Evolutionary conservation across 1,139 yeast genomes (phyloP).

Genomic region (Hyphopichia burtonii): DNA sequence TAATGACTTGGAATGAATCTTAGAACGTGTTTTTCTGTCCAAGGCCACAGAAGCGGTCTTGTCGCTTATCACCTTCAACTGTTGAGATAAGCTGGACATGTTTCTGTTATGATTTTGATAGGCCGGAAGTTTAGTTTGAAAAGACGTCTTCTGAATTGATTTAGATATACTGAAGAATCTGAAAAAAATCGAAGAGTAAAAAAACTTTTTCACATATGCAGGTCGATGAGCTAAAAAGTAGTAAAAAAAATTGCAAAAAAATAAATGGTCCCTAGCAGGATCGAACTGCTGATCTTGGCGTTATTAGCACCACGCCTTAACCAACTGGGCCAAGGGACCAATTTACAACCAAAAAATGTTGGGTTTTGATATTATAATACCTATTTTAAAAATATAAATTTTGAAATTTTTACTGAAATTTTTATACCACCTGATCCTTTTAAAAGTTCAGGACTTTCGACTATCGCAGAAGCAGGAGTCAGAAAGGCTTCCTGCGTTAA

Average conservation of each 20-base stretch:
- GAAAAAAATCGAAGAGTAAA: background rate
- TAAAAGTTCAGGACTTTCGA: too few species aligned
- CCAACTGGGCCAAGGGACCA: constrained; percentile 92
- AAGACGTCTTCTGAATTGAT: background rate
- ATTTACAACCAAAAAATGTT: too few species aligned
- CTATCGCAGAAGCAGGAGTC: too few species aligned
- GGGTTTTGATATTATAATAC: too few species aligned
- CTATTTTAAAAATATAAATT: too few species aligned
- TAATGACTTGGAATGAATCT: constrained; percentile 83
- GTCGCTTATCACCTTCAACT: constrained; percentile 70
- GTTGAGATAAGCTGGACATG: constrained; percentile 71
- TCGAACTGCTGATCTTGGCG: constrained; percentile 86
- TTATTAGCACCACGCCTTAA: constrained; percentile 88
- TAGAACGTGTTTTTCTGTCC: constrained; percentile 83
- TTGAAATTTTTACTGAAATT: too few species aligned
- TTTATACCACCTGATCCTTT: too few species aligned
- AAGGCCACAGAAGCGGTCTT: constrained; percentile 72
- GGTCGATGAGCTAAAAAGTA: background rate
- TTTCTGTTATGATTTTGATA: background rate
- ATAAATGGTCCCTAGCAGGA: constrained; percentile 75
- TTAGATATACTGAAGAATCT: background rate
- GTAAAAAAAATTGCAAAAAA: background rate
- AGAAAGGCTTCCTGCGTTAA: background rate
- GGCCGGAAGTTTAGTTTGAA: background rate
- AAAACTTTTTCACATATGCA: background rate